A percentile compares a stretch with the other conserved stretches of the same genome.
Conservation (phyloP, 2,329 filamentous ascomycete species). For the Penicillium aurantiogriseum region DNA sequence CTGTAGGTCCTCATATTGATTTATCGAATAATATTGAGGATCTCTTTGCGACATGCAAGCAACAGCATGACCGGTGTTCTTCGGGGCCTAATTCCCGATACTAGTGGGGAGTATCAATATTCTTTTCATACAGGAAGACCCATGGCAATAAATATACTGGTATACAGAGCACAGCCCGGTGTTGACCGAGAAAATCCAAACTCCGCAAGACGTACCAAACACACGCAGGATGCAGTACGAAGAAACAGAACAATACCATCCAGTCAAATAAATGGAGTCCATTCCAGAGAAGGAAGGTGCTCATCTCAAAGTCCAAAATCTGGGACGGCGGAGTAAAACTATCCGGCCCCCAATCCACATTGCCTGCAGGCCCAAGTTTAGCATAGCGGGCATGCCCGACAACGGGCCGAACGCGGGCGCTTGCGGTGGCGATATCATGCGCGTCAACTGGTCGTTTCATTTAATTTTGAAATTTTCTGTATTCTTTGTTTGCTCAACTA, state of each 20-base stretch:
- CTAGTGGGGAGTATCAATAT: not conserved
- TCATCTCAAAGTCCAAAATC: slow-evolving; percentile 2
- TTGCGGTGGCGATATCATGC: slow-evolving; percentile 16
- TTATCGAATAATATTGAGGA: not conserved
- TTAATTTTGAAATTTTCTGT: not conserved
- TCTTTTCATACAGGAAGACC: not conserved
- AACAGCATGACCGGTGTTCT: not conserved
- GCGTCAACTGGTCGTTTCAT: slow-evolving; percentile 5
- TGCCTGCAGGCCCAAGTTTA: slow-evolving; percentile 11
- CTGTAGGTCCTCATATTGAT: not conserved
- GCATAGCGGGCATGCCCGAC: slow-evolving; percentile 29
- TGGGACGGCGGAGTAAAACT: slow-evolving; percentile 17
- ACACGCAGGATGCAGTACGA: not conserved
- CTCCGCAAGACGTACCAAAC: not conserved
- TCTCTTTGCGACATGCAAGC: not conserved
- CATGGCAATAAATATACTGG: not conserved
- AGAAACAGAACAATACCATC: slow-evolving; percentile 6
- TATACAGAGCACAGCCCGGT: not conserved
- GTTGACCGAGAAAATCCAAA: not conserved
- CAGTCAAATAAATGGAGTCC: slow-evolving; percentile 12
- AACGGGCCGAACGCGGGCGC: slow-evolving; percentile 28
- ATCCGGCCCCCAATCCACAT: slow-evolving; percentile 16
- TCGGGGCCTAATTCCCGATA: not conserved
- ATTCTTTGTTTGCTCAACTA: not conserved
- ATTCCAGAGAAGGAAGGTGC: slow-evolving; percentile 23